Evolutionary conservation across 495 filamentous ascomycete species (phyloP), one percentile per base, ranked within the genome.

Genomic region (Tuber brumale): DNA sequence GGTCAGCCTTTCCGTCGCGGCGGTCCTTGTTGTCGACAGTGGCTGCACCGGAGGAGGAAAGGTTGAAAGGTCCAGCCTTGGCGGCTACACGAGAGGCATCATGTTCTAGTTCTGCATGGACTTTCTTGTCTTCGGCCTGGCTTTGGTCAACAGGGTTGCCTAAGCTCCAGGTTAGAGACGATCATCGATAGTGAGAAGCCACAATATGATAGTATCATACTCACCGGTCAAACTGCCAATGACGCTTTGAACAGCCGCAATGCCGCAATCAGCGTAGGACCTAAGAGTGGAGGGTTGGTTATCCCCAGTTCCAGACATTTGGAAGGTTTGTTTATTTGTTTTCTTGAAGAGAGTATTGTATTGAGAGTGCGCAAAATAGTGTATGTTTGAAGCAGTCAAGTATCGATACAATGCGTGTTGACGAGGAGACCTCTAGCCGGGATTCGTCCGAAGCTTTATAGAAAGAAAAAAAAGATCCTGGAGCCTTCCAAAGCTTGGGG

Each of bases 191-290:
- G n/a, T 27, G 8, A 14, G 51, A 27, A 61, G 51, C n/a, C 10
- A 61, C n/a, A 3, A 61, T 19, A 69, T n/a, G n/a, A n/a, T n/a
- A n/a, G n/a, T n/a, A n/a, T n/a, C n/a, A 16, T 42, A 72, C 43
- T 85, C 91, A 84, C 95, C 95, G n/a, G 92, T 93, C 66, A 96
- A 72, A 76, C 86, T 86, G 73, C 93, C 92, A 66, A 96, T 77
- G 69, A 86, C 88, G 73, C 87, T 91, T 85, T 97, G 93, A 72
- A 89, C 90, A 61, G 89, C 83, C 74, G 92, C 93, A 69, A 88
- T 87, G 81, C 92, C 92, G n/a, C 87, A 88, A 88, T 97, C 93
- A 76, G 94, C 84, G 87, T 91, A 91, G 72, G 92, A 92, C 87
- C 94, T 88, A 83, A 93, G 86, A 77, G 93, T 95, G 74, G 93